These are phyloP conservation scores for Chaetomiaceae sp. DNA, from an alignment of 2,329 filamentous ascomycete genomes.

Conservation along the genomic window DNA sequence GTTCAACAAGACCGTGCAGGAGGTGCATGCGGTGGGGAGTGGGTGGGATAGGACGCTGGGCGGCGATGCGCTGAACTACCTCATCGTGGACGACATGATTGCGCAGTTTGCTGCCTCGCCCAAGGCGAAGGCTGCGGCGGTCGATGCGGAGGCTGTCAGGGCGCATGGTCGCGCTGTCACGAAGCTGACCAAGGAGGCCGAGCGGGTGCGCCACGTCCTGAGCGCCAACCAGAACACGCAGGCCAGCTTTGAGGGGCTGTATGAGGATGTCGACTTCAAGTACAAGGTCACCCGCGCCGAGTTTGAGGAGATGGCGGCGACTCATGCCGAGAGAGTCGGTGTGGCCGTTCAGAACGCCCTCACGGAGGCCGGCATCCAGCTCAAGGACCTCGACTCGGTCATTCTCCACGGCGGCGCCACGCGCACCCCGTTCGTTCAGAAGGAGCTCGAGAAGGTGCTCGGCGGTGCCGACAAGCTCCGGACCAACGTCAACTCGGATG, in stretches of 20 bases:
- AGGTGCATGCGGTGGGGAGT: conserved; percentile 81
- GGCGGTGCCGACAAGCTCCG: conserved; percentile 75
- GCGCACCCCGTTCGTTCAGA: conserved; percentile 92
- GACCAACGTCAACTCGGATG: conserved; percentile 93
- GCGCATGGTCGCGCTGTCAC: conserved; percentile 78
- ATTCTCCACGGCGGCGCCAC: conserved; percentile 90
- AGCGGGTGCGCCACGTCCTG: conserved; percentile 79
- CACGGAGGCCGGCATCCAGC: conserved; percentile 63
- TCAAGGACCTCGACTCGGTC: conserved; percentile 77
- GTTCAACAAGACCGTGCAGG: conserved; percentile 94
- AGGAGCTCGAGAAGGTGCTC: conserved; percentile 70
- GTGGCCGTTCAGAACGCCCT: conserved; percentile 70
- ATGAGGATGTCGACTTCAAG: conserved; percentile 88
- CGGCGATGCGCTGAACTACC: conserved; percentile 80
- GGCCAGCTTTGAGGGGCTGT: conserved; percentile 80
- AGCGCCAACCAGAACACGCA: conserved; percentile 86
- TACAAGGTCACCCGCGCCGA: conserved; percentile 78
- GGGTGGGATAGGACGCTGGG: conserved; percentile 89
- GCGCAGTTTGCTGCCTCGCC: conserved; percentile 69
- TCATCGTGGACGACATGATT: conserved; percentile 88
- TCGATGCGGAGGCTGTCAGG: conserved; percentile 60
- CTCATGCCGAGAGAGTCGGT: conserved; percentile 64
- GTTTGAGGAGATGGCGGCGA: conserved; percentile 74
- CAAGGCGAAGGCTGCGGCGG: conserved; percentile 60
- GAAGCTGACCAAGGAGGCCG: conserved; percentile 89